A percentile compares a stretch with the other conserved stretches of the same genome.
phyloP scores from a whole-genome alignment of 2,329 filamentous ascomycete genomes.

The Ceratocystis variospora region DNA sequence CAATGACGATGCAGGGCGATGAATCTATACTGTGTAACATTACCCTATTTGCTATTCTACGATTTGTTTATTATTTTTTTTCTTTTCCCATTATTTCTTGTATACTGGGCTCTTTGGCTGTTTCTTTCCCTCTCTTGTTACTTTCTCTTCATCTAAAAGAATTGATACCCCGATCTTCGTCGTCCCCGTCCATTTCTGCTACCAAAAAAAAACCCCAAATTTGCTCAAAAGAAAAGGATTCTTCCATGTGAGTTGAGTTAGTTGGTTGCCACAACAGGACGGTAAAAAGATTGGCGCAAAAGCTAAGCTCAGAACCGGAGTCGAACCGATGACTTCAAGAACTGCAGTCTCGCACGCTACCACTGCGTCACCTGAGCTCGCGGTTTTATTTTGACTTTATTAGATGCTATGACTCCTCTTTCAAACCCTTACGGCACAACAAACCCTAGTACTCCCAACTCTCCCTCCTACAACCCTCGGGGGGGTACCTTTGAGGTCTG shows the following conservation, averaged over 20 bases:
- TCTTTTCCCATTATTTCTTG: neutral
- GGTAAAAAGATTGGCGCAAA: neutral
- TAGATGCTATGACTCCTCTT: neutral
- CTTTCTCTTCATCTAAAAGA: neutral
- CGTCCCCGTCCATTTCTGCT: neutral
- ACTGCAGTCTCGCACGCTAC: conserved; percentile 13
- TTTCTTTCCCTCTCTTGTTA: neutral
- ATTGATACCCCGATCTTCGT: neutral
- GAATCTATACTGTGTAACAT: neutral
- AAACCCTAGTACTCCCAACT: too few species aligned
- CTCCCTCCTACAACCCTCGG: too few species aligned
- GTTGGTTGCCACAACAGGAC: neutral
- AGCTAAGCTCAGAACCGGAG: conserved; percentile 14
- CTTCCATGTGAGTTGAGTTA: neutral
- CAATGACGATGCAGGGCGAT: neutral
- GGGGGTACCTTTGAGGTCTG: too few species aligned
- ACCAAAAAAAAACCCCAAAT: too few species aligned
- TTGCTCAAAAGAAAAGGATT: neutral
- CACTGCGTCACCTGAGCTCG: conserved; percentile 16
- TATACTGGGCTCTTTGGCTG: neutral
- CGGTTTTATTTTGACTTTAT: neutral
- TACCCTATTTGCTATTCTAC: neutral
- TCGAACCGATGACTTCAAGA: conserved; percentile 14
- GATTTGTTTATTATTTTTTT: neutral
- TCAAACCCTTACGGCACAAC: neutral